Evolutionary conservation across 106 monocot genomes (phyloP).

Genomic region (Dendrobium catenatum): DNA sequence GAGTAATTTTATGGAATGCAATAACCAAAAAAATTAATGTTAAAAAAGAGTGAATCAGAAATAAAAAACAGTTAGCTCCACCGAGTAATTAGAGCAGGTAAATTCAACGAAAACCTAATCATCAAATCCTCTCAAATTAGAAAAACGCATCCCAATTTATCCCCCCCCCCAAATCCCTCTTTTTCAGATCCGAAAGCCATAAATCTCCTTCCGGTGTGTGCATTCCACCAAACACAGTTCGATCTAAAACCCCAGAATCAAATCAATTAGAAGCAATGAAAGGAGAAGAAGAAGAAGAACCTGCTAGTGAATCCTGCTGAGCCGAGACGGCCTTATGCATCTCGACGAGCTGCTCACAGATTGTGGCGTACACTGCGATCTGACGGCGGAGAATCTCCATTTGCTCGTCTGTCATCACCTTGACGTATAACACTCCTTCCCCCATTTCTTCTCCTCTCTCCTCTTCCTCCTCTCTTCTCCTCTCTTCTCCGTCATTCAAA

Average conservation of each 20-base stretch:
- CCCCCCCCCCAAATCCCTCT: not conserved
- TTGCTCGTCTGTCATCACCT: conserved; percentile 71
- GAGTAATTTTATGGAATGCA: too few species aligned
- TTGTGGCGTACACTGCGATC: conserved; percentile 61
- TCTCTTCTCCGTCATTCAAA: not conserved
- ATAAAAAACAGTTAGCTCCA: too few species aligned
- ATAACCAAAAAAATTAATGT: too few species aligned
- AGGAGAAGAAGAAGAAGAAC: not conserved
- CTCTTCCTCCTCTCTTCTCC: not conserved
- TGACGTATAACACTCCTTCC: conserved; percentile 26
- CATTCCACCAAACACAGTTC: not conserved
- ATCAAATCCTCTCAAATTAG: not conserved
- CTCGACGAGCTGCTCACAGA: conserved; percentile 67
- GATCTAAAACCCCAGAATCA: not conserved
- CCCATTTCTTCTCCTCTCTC: conserved; percentile 12
- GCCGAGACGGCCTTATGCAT: conserved; percentile 35
- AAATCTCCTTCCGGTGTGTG: not conserved
- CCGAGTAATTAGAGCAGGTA: not conserved
- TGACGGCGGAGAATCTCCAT: conserved; percentile 60
- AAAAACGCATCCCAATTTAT: not conserved
- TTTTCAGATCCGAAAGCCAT: not conserved
- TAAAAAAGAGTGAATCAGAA: not conserved
- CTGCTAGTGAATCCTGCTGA: conserved; percentile 13
- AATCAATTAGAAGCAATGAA: not conserved
- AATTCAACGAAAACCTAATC: not conserved